Base-by-base conservation (phyloP, 179 eudicot genomes). In the Nepenthes alata region DNA sequence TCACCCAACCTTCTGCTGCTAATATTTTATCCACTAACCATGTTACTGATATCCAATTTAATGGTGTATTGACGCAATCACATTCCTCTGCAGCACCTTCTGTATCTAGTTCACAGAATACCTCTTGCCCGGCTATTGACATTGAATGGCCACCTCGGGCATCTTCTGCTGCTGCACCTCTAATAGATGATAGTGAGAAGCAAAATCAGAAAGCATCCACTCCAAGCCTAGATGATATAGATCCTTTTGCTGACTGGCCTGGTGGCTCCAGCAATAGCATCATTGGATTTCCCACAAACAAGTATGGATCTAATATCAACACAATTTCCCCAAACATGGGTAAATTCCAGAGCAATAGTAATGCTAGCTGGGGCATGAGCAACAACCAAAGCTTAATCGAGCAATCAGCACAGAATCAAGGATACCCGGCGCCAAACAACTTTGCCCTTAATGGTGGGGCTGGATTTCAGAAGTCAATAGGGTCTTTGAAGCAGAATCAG, bases 161-260 rank as follows among this genome's bases (percentile, higher is more conserved):
- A 37, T 75, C 85, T 66, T 60, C 77, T 44, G 76, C 72, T 60
- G 65, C 55, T 58, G 56, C 70, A 47, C 62, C 75, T 62, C 88
- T 77, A 60, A 16, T 59, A 34, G 67, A 70, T 61, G 72, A 79
- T 60, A 39, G 52, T 49, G 70, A 65, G 48, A 61, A 61, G 47
- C 75, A 67, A 59, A 80, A 62, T 64, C 75, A 67, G 25, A 75
- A 70, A 49, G 64, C 72, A 11, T 72, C 88, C 8, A 54, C 70
- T 69, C 16, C 80, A 48, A 67, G 64, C 65, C 70, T 89, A 37
- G 89, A 86, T 63, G 96, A 81, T 58, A 56, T 77, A 45, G 98
- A 93, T 72, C 98, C 98, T 51, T 93, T 93, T 75, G 90, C 96
- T 47, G 81, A 93, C 68, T 93, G 98, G 98, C 95, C 98, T 37